phyloP scores from a whole-genome alignment of 2,329 filamentous ascomycete species.

The Apiospora kogelbergensis region DNA sequence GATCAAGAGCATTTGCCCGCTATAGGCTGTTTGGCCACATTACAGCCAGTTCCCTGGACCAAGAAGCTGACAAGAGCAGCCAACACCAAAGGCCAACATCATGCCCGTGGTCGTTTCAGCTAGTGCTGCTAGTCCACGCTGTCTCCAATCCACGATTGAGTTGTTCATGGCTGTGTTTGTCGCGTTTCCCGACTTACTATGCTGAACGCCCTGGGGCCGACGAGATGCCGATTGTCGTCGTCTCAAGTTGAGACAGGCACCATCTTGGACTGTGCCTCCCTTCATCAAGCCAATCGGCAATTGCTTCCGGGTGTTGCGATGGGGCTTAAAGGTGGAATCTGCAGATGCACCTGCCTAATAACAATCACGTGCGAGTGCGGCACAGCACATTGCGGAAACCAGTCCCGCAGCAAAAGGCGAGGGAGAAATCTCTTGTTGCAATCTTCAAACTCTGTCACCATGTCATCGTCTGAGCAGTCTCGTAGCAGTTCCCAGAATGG shows the following conservation, averaged over 20 bases:
- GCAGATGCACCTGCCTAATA: no score
- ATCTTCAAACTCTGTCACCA: neutral
- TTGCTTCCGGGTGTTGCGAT: neutral
- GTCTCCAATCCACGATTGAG: neutral
- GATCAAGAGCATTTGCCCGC: no score
- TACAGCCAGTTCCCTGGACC: no score
- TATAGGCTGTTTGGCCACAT: no score
- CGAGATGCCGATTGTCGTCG: neutral
- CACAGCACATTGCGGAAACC: no score
- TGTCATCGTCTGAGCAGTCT: neutral
- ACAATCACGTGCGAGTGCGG: no score
- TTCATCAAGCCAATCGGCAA: neutral
- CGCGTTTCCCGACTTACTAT: neutral
- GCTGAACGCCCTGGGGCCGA: neutral
- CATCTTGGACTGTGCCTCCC: no score
- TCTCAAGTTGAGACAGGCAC: neutral
- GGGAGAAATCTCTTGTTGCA: neutral
- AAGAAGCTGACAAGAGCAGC: no score
- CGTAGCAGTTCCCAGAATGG: neutral
- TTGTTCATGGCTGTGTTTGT: neutral
- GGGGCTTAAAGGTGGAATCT: neutral
- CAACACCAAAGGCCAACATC: no score
- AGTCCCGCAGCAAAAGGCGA: neutral
- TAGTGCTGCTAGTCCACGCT: neutral
- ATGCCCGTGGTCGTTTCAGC: neutral